Base-by-base conservation (phyloP, 257 asterid genomes). In the Penstemon davidsonii region DNA sequence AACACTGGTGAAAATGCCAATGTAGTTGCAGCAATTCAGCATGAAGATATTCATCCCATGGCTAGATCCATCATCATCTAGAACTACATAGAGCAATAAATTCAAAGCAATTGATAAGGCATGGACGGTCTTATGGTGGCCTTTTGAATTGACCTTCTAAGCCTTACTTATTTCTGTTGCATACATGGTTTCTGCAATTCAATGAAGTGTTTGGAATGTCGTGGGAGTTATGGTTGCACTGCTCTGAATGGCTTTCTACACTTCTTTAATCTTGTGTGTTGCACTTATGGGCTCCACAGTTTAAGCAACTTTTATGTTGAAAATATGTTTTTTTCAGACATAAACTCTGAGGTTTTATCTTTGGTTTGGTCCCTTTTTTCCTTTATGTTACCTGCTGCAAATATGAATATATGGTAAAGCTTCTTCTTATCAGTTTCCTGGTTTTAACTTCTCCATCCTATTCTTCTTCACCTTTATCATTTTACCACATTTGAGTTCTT, bases 1-100 rank as follows among this genome's bases (percentile, higher is more conserved):
- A 40, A 47, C 36, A 33, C 11, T 42, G 53, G 36, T 61, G 68
- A 62, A 67, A 25, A 65, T 13, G 69, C 46, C 54, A 58, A 42
- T 57, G 43, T 60, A 46, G 13, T 52, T 38, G 68, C 42, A 61
- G 38, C 62, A 49, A 47, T 42, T 52, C 45, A 52, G 58, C 47
- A 55, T 60, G 15, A 59, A 39, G 40, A 52, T 44, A 46, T 40
- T 11, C 25, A 41, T 18, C 53, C 41, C 45, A 47, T 56, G 60
- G 62, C 62, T 54, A 54, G 43, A 55, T 47, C 54, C 53, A 52
- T 65, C 60, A 6, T 69, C 44, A 37, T 42, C 56, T 33, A 25
- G 3, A 37, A 62, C n/a, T 49, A 49, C 50, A 49, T 50, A 49
- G 59, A 55, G 25, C 40, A 55, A 42, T 67, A n/a, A 38, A 60